Percentiles rank a stretch among this genome's conserved stretches.
Evolutionary conservation across 139 green algal genomes (phyloP).

Genomic region (Mychonastes homosphaera): DNA sequence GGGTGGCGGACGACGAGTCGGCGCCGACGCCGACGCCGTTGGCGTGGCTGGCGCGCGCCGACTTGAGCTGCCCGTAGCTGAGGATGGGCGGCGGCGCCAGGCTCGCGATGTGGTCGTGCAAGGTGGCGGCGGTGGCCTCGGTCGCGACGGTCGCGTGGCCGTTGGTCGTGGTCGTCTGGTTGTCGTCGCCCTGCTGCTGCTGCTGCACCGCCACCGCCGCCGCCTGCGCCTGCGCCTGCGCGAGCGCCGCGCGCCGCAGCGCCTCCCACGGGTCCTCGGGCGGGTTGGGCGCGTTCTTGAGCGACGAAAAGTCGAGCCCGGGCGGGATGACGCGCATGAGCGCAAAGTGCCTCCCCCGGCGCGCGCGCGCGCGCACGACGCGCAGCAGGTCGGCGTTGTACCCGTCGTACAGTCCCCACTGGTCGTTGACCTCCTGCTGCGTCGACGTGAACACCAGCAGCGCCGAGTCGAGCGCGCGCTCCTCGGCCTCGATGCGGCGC

Average conservation of each 20-base stretch:
- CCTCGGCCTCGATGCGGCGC: conserved; percentile 76
- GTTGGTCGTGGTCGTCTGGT: too few species aligned
- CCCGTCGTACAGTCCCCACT: conserved; percentile 92
- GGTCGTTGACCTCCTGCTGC: conserved; percentile 81
- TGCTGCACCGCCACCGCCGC: neutral
- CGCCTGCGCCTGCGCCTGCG: neutral
- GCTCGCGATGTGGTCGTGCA: too few species aligned
- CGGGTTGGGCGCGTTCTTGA: conserved; percentile 20
- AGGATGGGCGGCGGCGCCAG: too few species aligned
- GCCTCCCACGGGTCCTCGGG: conserved; percentile 26
- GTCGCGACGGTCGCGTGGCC: too few species aligned
- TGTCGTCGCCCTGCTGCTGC: conserved; percentile 9
- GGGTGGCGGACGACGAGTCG: too few species aligned
- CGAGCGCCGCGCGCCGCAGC: neutral
- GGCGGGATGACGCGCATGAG: conserved; percentile 84
- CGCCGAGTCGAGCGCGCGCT: conserved; percentile 75
- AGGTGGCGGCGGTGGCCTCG: too few species aligned
- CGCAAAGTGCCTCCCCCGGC: conserved; percentile 69
- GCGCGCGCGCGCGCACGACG: conserved; percentile 18
- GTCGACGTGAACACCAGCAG: conserved; percentile 82
- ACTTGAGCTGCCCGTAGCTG: too few species aligned
- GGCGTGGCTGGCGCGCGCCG: too few species aligned
- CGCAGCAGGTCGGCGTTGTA: conserved; percentile 30
- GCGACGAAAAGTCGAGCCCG: conserved; percentile 46
- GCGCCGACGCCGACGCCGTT: too few species aligned